These are phyloP conservation scores for Phytomonas francai DNA, from an alignment of 208 protist genomes.

Conservation along the genomic window DNA sequence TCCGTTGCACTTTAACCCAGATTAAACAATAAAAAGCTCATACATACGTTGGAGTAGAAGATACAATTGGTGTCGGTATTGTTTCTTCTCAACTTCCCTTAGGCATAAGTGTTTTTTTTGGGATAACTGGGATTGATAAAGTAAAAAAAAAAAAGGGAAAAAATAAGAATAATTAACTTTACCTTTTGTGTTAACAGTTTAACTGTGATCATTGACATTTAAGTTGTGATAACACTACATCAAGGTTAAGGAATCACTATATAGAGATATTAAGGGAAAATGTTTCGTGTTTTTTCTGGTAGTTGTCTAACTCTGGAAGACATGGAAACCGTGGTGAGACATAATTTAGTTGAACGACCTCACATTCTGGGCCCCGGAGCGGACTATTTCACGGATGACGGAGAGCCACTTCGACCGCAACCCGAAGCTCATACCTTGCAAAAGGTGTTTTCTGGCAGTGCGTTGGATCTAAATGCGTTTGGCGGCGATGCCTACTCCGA, in stretches of 20 bases:
- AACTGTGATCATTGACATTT: background rate
- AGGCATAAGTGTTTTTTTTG: background rate
- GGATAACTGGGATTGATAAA: background rate
- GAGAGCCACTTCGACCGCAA: slow-evolving; percentile 75
- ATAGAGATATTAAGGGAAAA: slow-evolving; percentile 13
- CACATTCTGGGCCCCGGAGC: slow-evolving; percentile 79
- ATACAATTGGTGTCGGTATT: background rate
- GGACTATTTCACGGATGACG: slow-evolving; percentile 85
- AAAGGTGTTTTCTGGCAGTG: slow-evolving; percentile 86
- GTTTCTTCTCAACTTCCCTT: background rate
- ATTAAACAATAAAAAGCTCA: background rate
- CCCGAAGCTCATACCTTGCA: slow-evolving; percentile 70
- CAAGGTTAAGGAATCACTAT: background rate
- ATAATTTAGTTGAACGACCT: slow-evolving; percentile 59
- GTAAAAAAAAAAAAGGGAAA: slow-evolving; percentile 1
- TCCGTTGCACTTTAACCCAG: background rate
- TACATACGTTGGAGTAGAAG: background rate
- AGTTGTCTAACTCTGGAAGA: slow-evolving; percentile 88
- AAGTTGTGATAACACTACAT: background rate
- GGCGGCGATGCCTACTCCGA: slow-evolving; percentile 55
- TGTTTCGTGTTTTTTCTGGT: slow-evolving; percentile 85
- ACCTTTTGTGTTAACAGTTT: background rate
- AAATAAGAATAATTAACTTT: slow-evolving; percentile 7
- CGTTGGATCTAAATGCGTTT: slow-evolving; percentile 80
- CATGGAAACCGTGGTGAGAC: slow-evolving; percentile 72